Percentiles rank a stretch among this genome's conserved stretches.
These are phyloP conservation scores for Naegleria fowleri DNA, from an alignment of 208 protist genomes.

Conservation along the genomic window DNA sequence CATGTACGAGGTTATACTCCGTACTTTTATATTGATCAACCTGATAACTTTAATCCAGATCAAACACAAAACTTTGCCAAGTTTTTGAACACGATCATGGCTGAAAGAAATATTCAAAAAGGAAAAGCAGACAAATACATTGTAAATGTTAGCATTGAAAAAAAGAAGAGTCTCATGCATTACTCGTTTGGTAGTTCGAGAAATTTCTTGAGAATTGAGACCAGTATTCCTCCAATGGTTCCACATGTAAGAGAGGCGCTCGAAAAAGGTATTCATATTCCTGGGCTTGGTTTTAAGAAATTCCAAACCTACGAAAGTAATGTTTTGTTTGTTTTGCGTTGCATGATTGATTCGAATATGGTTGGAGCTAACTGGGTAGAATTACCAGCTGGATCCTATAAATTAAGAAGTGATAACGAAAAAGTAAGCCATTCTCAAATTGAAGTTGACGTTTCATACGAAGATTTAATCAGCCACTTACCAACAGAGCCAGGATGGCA, in stretches of 20 bases:
- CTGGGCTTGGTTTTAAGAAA: neutral
- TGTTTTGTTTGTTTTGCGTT: slow-evolving; percentile 94
- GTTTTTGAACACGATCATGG: neutral
- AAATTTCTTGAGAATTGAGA: slow-evolving; percentile 8
- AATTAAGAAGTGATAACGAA: slow-evolving; percentile 28
- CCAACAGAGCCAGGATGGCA: slow-evolving; percentile 76
- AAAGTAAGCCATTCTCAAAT: slow-evolving; percentile 58
- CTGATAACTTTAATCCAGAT: slow-evolving; percentile 33
- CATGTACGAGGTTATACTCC: slow-evolving; percentile 59
- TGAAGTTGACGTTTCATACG: slow-evolving; percentile 71
- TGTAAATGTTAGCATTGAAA: neutral
- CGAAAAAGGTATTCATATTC: slow-evolving; percentile 11
- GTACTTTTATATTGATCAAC: slow-evolving; percentile 58
- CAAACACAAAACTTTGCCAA: neutral
- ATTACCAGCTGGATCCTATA: slow-evolving; percentile 62
- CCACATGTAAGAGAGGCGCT: neutral
- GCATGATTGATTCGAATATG: slow-evolving; percentile 95
- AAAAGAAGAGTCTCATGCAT: neutral
- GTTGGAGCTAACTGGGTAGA: slow-evolving; percentile 87
- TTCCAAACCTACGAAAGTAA: slow-evolving; percentile 97
- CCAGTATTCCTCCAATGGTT: neutral
- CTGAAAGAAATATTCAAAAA: neutral
- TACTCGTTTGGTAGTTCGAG: neutral
- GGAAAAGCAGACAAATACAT: neutral
- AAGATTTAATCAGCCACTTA: neutral